A percentile compares a stretch with the other conserved stretches of the same genome.
phyloP scores from a whole-genome alignment of 306 rosid genomes.

The Casuarina equisetifolia region DNA sequence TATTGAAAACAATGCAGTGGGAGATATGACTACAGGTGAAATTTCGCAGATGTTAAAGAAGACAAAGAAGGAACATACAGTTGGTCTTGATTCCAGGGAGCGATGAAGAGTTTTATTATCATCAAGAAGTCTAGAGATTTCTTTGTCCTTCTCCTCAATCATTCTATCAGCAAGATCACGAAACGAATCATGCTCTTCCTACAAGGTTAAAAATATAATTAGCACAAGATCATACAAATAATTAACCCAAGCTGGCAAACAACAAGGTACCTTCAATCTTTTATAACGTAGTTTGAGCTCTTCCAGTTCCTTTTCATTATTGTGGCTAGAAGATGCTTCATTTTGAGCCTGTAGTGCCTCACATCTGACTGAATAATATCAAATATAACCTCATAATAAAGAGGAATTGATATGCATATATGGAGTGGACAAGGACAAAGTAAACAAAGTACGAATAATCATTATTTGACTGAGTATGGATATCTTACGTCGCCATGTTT shows the following conservation, averaged over 20 bases:
- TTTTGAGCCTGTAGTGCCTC: slow-evolving; percentile 78
- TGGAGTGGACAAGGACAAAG: slow-evolving; percentile 18
- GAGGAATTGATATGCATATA: slow-evolving; percentile 11
- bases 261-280: slow-evolving; percentile 65
- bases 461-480: slow-evolving; percentile 29
- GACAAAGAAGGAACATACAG: slow-evolving; percentile 42
- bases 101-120: slow-evolving; percentile 76
- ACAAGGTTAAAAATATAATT: slow-evolving; percentile 34
- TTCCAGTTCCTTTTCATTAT: slow-evolving; percentile 69
- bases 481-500: slow-evolving; percentile 82
- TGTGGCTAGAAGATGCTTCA: slow-evolving; percentile 66
- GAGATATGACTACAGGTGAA: slow-evolving; percentile 23
- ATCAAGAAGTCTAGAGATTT: slow-evolving; percentile 78
- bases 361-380: slow-evolving; percentile 65
- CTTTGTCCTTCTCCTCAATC: slow-evolving; percentile 88
- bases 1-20: slow-evolving; percentile 4
- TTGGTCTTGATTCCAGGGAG: slow-evolving; percentile 69
- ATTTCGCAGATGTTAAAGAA: slow-evolving; percentile 15
- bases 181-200: slow-evolving; percentile 88
- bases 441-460: slow-evolving; percentile 18
- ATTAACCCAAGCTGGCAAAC: slow-evolving; percentile 16
- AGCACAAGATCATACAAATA: slow-evolving; percentile 23
- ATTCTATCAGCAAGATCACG: slow-evolving; percentile 91
- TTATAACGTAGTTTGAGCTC: slow-evolving; percentile 73
- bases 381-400: slow-evolving; percentile 21